phyloP scores from a whole-genome alignment of 2,329 filamentous ascomycete genomes.

The Trichoderma gracile region DNA sequence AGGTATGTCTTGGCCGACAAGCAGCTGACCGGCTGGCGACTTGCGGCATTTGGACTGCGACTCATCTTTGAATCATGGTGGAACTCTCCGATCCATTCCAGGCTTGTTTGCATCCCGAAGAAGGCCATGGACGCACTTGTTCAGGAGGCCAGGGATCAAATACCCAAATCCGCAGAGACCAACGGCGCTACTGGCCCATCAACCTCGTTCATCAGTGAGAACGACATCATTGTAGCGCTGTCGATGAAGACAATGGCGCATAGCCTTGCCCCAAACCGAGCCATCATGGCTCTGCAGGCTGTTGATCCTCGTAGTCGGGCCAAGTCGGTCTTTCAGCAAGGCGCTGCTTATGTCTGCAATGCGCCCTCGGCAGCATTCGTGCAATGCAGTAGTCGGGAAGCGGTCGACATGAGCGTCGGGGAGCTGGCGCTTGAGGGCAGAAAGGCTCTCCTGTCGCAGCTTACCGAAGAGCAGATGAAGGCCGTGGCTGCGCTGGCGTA shows the following conservation, averaged over 20 bases:
- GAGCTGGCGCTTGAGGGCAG: slow-evolving; percentile 3
- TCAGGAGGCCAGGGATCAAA: neutral
- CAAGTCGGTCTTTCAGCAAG: slow-evolving; percentile 9
- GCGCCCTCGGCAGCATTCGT: neutral
- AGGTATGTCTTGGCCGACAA: neutral
- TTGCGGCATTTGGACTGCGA: slow-evolving; percentile 4
- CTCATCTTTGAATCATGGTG: slow-evolving; percentile 10
- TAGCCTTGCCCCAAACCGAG: neutral
- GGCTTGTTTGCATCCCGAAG: slow-evolving; percentile 7
- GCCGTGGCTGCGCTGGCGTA: neutral
- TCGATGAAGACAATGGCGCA: neutral
- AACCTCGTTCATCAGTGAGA: slow-evolving; percentile 3
- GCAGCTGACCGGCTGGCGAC: neutral
- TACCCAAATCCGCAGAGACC: neutral
- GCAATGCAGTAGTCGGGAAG: neutral
- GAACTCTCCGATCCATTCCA: neutral
- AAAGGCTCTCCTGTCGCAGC: neutral
- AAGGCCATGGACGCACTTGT: slow-evolving; percentile 2
- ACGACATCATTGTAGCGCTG: slow-evolving; percentile 6
- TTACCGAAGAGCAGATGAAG: slow-evolving; percentile 18
- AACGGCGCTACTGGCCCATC: neutral
- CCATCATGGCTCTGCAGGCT: neutral
- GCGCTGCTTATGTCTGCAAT: slow-evolving; percentile 15
- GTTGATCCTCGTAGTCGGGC: slow-evolving; percentile 12
- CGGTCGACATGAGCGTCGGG: neutral